Evolutionary conservation across 331 rosid genomes (phyloP).

Genomic region (Phaseolus coccineus): DNA sequence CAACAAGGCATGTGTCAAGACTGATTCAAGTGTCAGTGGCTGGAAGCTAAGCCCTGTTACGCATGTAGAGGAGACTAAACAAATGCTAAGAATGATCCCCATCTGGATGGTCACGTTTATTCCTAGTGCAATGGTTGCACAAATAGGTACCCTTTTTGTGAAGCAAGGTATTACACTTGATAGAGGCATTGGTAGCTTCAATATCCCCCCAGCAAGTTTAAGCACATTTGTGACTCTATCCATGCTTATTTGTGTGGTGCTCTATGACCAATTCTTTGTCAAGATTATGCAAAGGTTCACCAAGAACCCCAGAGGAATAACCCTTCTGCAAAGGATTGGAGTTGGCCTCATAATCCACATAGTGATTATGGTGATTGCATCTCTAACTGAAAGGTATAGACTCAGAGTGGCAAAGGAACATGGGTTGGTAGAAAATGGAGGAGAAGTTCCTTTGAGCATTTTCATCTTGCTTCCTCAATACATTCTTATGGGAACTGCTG

Average conservation of each 20-base stretch:
- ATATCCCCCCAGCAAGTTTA: constrained; percentile 74
- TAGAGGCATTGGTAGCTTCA: constrained; percentile 55
- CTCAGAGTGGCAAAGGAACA: constrained; percentile 45
- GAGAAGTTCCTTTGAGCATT: constrained; percentile 61
- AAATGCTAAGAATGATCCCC: constrained; percentile 74
- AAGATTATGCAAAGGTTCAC: constrained; percentile 52
- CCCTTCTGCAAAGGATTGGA: constrained; percentile 71
- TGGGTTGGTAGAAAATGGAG: constrained; percentile 17
- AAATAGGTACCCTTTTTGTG: constrained; percentile 64
- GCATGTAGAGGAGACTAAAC: constrained; percentile 84
- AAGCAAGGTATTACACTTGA: constrained; percentile 75
- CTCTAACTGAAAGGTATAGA: constrained; percentile 58
- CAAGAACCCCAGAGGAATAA: constrained; percentile 74
- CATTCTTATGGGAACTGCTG: constrained; percentile 67
- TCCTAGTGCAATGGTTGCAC: constrained; percentile 64
- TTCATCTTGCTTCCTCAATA: constrained; percentile 77
- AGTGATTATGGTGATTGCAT: constrained; percentile 58
- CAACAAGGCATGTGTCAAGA: constrained; percentile 62
- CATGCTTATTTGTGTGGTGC: constrained; percentile 61
- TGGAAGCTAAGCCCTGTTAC: constrained; percentile 70
- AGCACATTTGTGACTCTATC: constrained; percentile 63
- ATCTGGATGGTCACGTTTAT: constrained; percentile 56
- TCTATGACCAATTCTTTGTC: constrained; percentile 69
- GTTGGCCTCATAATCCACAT: constrained; percentile 66
- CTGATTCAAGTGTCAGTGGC: constrained; percentile 42